Conservation (phyloP, 1,139 yeast genomes). For the Sugiyamaella grinbergsii region DNA sequence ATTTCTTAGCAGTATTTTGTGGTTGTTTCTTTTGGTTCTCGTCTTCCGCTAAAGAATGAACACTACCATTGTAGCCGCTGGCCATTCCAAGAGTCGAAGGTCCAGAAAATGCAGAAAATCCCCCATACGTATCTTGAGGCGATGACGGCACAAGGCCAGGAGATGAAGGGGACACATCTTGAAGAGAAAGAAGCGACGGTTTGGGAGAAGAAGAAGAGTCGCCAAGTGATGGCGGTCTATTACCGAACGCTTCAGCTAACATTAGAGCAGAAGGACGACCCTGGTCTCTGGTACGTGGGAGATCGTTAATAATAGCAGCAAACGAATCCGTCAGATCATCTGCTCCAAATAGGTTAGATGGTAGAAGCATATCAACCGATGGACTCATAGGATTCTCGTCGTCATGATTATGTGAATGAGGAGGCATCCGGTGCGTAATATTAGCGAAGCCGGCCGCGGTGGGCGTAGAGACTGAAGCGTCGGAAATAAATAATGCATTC, state of each 20-base stretch:
- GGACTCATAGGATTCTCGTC: conserved; percentile 34
- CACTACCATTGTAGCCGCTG: conserved; percentile 21
- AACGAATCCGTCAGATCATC: conserved; percentile 37
- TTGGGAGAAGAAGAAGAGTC: conserved; percentile 28
- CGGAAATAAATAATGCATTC: too few species aligned
- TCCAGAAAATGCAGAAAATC: conserved; percentile 24
- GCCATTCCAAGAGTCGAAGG: conserved; percentile 18
- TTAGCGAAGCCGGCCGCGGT: conserved; percentile 10
- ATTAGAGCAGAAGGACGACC: conserved; percentile 32
- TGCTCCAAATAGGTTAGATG: conserved; percentile 39
- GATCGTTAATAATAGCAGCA: conserved; percentile 24
- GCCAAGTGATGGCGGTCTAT: conserved; percentile 24
- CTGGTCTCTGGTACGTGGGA: conserved; percentile 16
- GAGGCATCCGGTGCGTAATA: conserved; percentile 1
- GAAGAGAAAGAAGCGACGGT: conserved; percentile 27
- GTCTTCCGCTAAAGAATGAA: conserved; percentile 19
- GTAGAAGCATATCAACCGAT: conserved; percentile 38
- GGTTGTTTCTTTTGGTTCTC: conserved; percentile 13
- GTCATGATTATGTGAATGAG: not conserved
- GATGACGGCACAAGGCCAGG: conserved; percentile 26
- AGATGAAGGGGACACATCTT: conserved; percentile 24
- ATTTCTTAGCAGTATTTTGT: conserved; percentile 24
- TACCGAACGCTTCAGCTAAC: conserved; percentile 31
- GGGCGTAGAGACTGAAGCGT: too few species aligned
- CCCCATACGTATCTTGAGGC: conserved; percentile 27